Evolutionary conservation across 768 basidiomycete genomes (phyloP).

Genomic region (Cubamyces lactineus): DNA sequence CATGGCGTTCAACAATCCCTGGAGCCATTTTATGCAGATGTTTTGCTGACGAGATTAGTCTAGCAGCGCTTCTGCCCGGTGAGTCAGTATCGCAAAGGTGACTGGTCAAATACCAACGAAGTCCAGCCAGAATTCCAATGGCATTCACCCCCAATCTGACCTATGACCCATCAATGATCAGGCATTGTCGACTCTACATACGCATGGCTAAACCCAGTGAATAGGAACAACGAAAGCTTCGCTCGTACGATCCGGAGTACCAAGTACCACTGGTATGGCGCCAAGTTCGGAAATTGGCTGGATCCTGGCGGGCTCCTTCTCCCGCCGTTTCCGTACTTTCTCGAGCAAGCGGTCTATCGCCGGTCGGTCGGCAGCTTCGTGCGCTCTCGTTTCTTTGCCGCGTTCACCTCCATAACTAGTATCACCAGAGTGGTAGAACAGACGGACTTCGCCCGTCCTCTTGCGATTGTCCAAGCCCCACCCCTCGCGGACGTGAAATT

Average conservation of each 20-base stretch:
- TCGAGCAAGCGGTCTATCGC: background rate
- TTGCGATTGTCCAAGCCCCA: slow-evolving; percentile 23
- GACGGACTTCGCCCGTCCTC: background rate
- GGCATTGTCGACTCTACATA: too few species aligned
- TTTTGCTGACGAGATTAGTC: too few species aligned
- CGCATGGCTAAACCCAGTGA: background rate
- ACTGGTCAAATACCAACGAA: too few species aligned
- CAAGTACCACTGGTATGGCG: too few species aligned
- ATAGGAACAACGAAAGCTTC: background rate
- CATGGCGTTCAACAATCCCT: too few species aligned
- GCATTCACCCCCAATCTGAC: too few species aligned
- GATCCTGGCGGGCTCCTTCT: background rate
- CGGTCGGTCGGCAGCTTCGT: background rate
- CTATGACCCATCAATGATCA: too few species aligned
- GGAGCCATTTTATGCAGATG: too few species aligned
- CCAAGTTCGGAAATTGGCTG: background rate
- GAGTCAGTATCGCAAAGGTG: too few species aligned
- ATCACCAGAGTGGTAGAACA: background rate
- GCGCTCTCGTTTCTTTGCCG: background rate
- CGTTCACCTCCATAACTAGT: background rate
- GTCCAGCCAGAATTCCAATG: too few species aligned
- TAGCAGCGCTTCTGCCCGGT: too few species aligned
- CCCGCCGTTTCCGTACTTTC: background rate
- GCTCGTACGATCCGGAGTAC: too few species aligned
- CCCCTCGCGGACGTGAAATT: slow-evolving; percentile 7